These are phyloP conservation scores for Coriaria nepalensis DNA, from an alignment of 306 rosid species.

Conservation along the genomic window DNA sequence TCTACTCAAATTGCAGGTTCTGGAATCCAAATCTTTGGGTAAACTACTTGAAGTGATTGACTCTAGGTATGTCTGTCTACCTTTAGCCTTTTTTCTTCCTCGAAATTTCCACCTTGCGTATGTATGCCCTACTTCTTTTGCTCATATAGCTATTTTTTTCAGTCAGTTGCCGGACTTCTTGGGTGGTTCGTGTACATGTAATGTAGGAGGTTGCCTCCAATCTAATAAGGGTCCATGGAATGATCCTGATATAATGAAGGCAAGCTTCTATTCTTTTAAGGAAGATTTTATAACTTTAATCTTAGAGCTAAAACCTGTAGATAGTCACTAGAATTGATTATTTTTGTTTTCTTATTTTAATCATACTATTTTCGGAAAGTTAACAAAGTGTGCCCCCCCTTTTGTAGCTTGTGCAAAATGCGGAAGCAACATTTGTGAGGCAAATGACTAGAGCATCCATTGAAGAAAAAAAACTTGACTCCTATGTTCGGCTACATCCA, in stretches of 20 bases:
- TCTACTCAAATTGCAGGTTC: slow-evolving; percentile 42
- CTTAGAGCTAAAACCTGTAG: too few relatives aligned
- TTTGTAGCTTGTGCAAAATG: slow-evolving; percentile 58
- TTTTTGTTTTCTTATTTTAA: not conserved
- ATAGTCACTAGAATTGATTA: not conserved
- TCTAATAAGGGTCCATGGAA: slow-evolving; percentile 92
- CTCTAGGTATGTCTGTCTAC: slow-evolving; percentile 40
- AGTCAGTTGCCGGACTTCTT: slow-evolving; percentile 92
- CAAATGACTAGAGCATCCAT: slow-evolving; percentile 38
- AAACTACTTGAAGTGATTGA: slow-evolving; percentile 73
- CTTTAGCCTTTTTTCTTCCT: not conserved
- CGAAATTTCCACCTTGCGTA: not conserved
- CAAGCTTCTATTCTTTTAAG: slow-evolving; percentile 8
- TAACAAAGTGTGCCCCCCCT: slow-evolving; percentile 7
- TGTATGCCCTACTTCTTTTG: slow-evolving; percentile 8
- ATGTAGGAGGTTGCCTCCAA: slow-evolving; percentile 69
- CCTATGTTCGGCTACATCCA: slow-evolving; percentile 24
- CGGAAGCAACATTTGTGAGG: slow-evolving; percentile 57
- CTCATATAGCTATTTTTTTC: slow-evolving; percentile 19
- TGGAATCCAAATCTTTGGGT: slow-evolving; percentile 49
- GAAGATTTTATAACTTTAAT: not conserved
- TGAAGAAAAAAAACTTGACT: slow-evolving; percentile 33
- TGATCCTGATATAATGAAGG: slow-evolving; percentile 86
- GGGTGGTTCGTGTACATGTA: slow-evolving; percentile 85
- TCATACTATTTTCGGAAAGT: not conserved